phyloP scores from a whole-genome alignment of 2,329 filamentous ascomycete species.

The Lasiodiplodia citricola region DNA sequence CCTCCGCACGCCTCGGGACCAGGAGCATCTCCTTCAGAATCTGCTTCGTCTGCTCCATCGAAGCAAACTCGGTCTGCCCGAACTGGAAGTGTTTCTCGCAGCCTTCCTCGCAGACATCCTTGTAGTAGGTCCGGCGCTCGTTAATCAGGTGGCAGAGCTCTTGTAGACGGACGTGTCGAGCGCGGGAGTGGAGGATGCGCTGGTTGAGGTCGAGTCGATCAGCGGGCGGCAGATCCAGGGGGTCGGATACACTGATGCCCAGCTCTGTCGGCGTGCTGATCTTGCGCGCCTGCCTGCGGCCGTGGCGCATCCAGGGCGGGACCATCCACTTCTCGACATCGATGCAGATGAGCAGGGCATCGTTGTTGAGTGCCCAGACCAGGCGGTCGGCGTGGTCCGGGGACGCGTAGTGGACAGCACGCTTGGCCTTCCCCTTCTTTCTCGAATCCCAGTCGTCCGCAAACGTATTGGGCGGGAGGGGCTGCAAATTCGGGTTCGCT shows the following conservation, averaged over 20 bases:
- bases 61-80: neutral
- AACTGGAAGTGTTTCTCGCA: neutral
- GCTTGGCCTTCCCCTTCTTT: too few species aligned
- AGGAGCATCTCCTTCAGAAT: neutral
- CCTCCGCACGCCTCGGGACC: neutral
- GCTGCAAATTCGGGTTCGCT: too few species aligned
- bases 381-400: neutral
- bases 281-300: neutral
- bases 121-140: accelerated
- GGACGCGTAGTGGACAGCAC: too few species aligned
- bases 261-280: neutral
- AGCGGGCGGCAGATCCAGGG: neutral
- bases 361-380: neutral
- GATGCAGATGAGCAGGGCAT: neutral
- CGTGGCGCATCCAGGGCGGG: neutral
- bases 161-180: neutral
- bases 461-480: too few species aligned
- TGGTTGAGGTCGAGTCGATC: neutral
- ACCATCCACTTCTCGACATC: neutral
- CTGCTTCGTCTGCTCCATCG: too few species aligned
- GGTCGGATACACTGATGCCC: neutral
- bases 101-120: neutral
- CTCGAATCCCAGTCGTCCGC: too few species aligned
- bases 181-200: neutral
- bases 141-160: neutral